Percentiles rank a stretch among this genome's conserved stretches.
Evolutionary conservation across 495 filamentous ascomycete species (phyloP).

Genomic region (Pseudomonodictys pantanalensis): DNA sequence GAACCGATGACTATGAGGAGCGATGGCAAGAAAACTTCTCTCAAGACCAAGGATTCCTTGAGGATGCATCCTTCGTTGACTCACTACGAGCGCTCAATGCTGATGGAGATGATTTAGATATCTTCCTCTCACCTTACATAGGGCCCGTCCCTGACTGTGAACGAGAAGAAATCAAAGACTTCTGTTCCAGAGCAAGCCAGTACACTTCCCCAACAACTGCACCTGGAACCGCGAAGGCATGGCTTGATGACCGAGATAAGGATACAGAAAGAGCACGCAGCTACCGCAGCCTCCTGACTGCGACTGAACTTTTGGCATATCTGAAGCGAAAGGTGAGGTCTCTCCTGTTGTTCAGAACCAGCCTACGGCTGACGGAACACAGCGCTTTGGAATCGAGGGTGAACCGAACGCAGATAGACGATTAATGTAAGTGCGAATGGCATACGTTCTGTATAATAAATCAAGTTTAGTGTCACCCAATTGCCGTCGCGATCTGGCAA

Average conservation of each 20-base stretch:
- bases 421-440: conserved; percentile 9
- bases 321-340: background rate
- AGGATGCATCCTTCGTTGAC: background rate
- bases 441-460: background rate
- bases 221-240: background rate
- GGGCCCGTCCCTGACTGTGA: background rate
- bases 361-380: background rate
- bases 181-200: background rate
- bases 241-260: conserved; percentile 1
- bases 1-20: too few relatives aligned
- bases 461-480: background rate
- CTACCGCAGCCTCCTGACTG: background rate
- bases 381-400: conserved; percentile 10
- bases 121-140: background rate
- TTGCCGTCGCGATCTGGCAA: too few relatives aligned
- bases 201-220: background rate
- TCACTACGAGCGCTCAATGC: background rate
- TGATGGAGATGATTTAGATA: background rate
- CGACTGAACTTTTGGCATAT: background rate
- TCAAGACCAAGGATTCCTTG: background rate
- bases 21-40: too few relatives aligned
- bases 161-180: background rate
- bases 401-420: conserved; percentile 14
- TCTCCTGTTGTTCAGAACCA: background rate
- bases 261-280: background rate